phyloP scores from a whole-genome alignment of 805 yeast species.

The Yamadazyma endophytica region DNA sequence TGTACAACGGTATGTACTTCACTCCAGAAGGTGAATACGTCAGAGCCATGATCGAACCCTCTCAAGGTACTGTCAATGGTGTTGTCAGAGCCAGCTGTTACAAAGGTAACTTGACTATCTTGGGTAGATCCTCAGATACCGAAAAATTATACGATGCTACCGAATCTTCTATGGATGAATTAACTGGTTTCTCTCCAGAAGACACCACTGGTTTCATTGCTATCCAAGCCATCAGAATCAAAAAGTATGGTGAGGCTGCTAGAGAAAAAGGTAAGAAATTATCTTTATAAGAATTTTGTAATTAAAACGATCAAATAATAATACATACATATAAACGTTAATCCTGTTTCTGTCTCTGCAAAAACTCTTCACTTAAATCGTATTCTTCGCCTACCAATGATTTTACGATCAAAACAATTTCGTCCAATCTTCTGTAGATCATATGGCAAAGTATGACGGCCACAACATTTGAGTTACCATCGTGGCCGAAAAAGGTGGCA shows the following conservation, averaged over 20 bases:
- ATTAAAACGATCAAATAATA: background rate
- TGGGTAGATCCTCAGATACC: constrained; percentile 93
- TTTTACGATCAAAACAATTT: constrained; percentile 23
- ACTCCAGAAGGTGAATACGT: constrained; percentile 97
- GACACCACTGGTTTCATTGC: constrained; percentile 97
- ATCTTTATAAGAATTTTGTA: constrained; percentile 29
- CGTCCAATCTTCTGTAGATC: constrained; percentile 26
- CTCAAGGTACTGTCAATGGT: constrained; percentile 95
- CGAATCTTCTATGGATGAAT: constrained; percentile 98
- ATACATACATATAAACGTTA: background rate
- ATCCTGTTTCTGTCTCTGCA: constrained; percentile 2
- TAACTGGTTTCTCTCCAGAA: constrained; percentile 95
- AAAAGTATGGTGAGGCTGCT: constrained; percentile 95
- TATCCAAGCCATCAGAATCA: constrained; percentile 96
- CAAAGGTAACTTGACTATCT: constrained; percentile 80
- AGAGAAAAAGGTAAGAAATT: constrained; percentile 66
- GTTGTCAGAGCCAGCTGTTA: constrained; percentile 89
- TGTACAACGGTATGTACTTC: constrained; percentile 97
- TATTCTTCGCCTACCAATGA: constrained; percentile 33
- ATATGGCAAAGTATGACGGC: constrained; percentile 25
- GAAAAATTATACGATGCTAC: constrained; percentile 97
- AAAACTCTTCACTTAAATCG: constrained; percentile 15
- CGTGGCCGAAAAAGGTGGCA: constrained; percentile 22
- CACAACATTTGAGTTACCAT: constrained; percentile 26
- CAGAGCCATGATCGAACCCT: constrained; percentile 89